Evolutionary conservation across 148 eudicot species (phyloP).

Genomic region (Salicornia ramosissima): DNA sequence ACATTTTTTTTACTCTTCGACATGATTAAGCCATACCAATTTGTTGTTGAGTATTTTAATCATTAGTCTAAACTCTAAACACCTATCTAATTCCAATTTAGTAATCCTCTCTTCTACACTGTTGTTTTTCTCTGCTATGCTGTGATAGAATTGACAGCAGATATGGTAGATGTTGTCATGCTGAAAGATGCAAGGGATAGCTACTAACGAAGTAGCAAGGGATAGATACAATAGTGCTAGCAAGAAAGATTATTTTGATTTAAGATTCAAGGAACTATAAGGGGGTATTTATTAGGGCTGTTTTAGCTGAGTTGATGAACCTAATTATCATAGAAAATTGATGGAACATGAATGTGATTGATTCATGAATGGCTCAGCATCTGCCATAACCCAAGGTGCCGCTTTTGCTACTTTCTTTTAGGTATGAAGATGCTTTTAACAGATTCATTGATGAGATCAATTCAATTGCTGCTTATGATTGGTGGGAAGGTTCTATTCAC

Average conservation of each 20-base stretch:
- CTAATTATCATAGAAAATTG: neutral
- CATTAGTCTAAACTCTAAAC: neutral
- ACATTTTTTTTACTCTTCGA: neutral
- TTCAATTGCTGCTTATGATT: constrained; percentile 83
- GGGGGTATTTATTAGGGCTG: neutral
- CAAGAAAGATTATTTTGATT: neutral
- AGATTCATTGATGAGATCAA: constrained; percentile 79
- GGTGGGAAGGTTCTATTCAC: constrained; percentile 96
- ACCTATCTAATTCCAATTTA: neutral
- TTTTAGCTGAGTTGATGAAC: neutral
- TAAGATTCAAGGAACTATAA: neutral
- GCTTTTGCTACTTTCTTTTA: constrained; percentile 24
- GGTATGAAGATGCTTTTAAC: constrained; percentile 86
- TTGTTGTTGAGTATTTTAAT: neutral
- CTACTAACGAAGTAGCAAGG: neutral
- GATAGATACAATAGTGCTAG: neutral
- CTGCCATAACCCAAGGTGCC: too few species aligned
- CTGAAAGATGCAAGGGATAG: neutral
- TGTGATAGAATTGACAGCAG: too few species aligned
- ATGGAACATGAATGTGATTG: neutral
- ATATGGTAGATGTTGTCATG: neutral
- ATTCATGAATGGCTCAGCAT: neutral
- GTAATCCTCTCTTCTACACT: neutral
- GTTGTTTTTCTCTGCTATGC: too few species aligned
- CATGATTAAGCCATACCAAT: neutral